These are phyloP conservation scores for Danielia reshetovae DNA, from an alignment of 805 yeast species.

Conservation along the genomic window DNA sequence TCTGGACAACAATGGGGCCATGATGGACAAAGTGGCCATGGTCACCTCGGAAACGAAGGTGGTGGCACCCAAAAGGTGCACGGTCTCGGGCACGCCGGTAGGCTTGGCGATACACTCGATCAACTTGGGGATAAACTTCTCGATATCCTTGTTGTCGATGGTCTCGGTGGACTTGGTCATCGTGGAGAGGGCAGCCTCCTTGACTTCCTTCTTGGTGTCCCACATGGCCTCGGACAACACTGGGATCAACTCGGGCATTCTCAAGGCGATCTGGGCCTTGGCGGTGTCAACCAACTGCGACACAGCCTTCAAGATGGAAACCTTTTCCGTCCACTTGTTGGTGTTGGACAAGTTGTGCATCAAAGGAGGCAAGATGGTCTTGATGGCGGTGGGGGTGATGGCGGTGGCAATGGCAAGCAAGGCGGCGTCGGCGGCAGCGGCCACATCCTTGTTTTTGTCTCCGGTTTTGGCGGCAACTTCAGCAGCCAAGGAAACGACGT, in stretches of 20 bases:
- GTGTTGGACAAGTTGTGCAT: constrained; percentile 62
- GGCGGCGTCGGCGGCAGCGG: constrained; percentile 72
- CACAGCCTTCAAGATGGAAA: constrained; percentile 80
- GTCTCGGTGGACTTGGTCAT: constrained; percentile 96
- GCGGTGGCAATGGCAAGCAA: constrained; percentile 73
- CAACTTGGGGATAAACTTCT: constrained; percentile 97
- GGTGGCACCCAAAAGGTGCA: constrained; percentile 98
- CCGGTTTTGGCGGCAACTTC: constrained; percentile 76
- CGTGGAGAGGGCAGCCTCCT: constrained; percentile 92
- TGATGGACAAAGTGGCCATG: constrained; percentile 97
- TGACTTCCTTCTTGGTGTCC: constrained; percentile 99
- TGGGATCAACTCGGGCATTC: constrained; percentile 99
- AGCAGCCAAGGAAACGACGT: constrained; percentile 71
- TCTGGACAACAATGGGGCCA: constrained; percentile 98
- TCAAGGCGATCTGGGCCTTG: constrained; percentile 91
- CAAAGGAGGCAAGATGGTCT: constrained; percentile 81
- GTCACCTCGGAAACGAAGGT: constrained; percentile 99
- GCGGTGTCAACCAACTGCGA: constrained; percentile 89
- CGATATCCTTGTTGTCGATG: constrained; percentile 99
- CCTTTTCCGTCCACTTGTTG: constrained; percentile 98
- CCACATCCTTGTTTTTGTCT: constrained; percentile 80
- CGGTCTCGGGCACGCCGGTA: constrained; percentile 97
- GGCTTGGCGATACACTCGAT: constrained; percentile 97
- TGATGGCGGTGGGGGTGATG: constrained; percentile 90
- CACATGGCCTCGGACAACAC: constrained; percentile 99